These are phyloP conservation scores for Citrus unshiu DNA, from an alignment of 345 rosid genomes.

Conservation along the genomic window DNA sequence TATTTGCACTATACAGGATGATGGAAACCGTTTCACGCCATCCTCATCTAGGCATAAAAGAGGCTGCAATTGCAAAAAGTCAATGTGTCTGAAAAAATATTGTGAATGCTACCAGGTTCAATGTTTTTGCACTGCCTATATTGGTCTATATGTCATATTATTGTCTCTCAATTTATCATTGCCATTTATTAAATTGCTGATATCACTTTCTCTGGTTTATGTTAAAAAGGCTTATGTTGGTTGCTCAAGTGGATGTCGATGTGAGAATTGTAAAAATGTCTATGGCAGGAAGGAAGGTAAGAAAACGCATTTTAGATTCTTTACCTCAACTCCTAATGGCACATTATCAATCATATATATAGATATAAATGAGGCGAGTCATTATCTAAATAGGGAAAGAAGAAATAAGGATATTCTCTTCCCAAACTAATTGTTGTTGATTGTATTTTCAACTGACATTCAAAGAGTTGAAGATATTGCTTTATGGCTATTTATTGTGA, in stretches of 20 bases:
- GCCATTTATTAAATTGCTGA: slow-evolving; percentile 27
- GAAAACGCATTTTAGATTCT: slow-evolving; percentile 1
- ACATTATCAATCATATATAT: background rate
- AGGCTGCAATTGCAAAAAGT: slow-evolving; percentile 72
- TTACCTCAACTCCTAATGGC: background rate
- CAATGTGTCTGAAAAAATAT: slow-evolving; percentile 60
- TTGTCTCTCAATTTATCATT: slow-evolving; percentile 8
- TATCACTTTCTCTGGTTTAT: slow-evolving; percentile 34
- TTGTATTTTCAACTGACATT: slow-evolving; percentile 8
- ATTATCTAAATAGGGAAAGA: background rate
- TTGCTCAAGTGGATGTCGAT: slow-evolving; percentile 63
- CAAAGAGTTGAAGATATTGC: background rate
- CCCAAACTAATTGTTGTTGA: background rate
- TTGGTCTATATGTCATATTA: background rate
- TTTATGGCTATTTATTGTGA: background rate
- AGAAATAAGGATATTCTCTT: background rate
- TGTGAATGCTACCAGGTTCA: slow-evolving; percentile 73
- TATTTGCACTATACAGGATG: slow-evolving; percentile 33
- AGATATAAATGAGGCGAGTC: background rate
- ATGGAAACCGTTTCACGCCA: slow-evolving; percentile 27
- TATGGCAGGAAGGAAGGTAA: slow-evolving; percentile 56
- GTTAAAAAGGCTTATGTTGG: slow-evolving; percentile 45
- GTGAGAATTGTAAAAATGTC: slow-evolving; percentile 62
- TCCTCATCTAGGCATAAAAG: slow-evolving; percentile 55
- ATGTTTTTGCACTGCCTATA: background rate